Conservation (phyloP, 441 rosid species). For the Pelargonium myrrhifolium region DNA sequence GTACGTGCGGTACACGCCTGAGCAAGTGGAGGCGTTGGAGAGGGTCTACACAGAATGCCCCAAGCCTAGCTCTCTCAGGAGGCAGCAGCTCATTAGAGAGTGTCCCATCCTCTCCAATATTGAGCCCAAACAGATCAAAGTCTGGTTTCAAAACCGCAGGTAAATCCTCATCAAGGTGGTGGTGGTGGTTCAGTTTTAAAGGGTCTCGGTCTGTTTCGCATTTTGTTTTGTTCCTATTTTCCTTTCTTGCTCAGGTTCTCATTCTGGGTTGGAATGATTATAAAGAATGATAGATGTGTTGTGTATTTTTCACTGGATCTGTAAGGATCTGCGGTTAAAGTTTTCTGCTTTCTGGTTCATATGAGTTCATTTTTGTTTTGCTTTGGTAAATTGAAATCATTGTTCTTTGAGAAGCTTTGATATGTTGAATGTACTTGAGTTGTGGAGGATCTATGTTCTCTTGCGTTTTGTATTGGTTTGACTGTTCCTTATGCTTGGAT, state of each 20-base stretch:
- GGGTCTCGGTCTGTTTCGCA: constrained; percentile 15
- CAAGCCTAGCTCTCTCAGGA: constrained; percentile 81
- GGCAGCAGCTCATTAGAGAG: constrained; percentile 92
- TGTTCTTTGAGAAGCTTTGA: no score
- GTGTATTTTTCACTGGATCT: no score
- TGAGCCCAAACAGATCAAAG: constrained; percentile 99
- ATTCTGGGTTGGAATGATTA: background rate
- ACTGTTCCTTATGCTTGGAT: background rate
- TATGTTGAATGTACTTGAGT: no score
- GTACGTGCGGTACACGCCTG: constrained; percentile 94
- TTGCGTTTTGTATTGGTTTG: background rate
- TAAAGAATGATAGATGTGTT: no score
- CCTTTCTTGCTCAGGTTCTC: constrained; percentile 31
- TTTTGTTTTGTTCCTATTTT: no score
- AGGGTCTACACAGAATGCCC: constrained; percentile 97
- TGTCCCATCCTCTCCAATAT: constrained; percentile 84
- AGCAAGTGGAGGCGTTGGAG: constrained; percentile 98
- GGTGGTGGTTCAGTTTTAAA: constrained; percentile 37
- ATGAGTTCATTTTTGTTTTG: background rate
- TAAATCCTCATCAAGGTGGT: constrained; percentile 3
- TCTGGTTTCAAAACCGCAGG: constrained; percentile 99
- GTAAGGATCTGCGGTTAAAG: no score
- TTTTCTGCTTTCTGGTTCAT: background rate
- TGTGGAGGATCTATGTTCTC: background rate
- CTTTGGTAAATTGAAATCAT: no score